These are phyloP conservation scores for Gnomoniopsis smithogilvyi DNA, from an alignment of 2,329 filamentous ascomycete genomes.

Conservation along the genomic window DNA sequence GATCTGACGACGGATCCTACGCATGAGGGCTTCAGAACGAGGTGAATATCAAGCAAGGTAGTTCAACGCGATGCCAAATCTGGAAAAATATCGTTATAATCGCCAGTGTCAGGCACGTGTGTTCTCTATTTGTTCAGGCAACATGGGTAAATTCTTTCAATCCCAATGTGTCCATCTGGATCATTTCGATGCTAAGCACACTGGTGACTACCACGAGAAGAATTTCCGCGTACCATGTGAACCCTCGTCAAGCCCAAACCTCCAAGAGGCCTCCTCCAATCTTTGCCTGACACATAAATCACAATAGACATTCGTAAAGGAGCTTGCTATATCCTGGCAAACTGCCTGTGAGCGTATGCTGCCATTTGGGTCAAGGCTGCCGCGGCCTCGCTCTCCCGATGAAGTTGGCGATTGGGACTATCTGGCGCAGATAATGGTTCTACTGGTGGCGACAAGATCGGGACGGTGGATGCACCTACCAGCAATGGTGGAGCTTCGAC, in stretches of 20 bases:
- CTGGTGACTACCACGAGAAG: neutral
- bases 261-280: neutral
- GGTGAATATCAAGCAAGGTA: too few relatives aligned
- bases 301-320: neutral
- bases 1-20: too few relatives aligned
- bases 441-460: neutral
- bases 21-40: too few relatives aligned
- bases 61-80: too few relatives aligned
- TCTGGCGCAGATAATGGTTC: neutral
- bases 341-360: constrained; percentile 8
- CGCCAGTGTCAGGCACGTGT: too few relatives aligned
- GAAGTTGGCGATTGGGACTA: constrained; percentile 14
- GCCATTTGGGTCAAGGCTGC: constrained; percentile 12
- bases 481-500: constrained; percentile 2
- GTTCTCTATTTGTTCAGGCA: neutral
- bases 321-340: neutral
- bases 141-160: neutral
- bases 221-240: neutral
- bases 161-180: neutral
- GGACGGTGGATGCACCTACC: neutral
- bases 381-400: constrained; percentile 13
- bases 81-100: too few relatives aligned
- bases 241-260: neutral
- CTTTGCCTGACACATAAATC: neutral
- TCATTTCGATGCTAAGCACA: neutral